Conservation (phyloP, 371 early-diverging fungal genomes). For the Lichtheimia hyalospora region DNA sequence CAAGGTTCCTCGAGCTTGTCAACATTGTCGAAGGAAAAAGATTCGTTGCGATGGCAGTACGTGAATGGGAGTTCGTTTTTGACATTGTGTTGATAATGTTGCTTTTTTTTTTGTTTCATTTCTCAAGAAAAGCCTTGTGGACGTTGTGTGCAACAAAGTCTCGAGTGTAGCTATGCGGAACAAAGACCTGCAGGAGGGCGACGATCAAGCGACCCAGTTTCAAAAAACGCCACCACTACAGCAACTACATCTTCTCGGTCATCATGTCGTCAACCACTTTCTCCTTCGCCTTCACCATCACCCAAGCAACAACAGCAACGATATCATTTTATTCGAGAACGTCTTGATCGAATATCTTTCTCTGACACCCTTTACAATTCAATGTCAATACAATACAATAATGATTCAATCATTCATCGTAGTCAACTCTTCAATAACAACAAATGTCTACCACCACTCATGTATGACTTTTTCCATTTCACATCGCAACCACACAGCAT, state of each 20-base stretch:
- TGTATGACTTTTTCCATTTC: constrained; percentile 34
- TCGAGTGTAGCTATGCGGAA: constrained; percentile 9
- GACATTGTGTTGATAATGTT: too few relatives aligned
- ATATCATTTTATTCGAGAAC: background rate
- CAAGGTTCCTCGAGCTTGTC: constrained; percentile 27
- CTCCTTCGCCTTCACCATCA: constrained; percentile 4
- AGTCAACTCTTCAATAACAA: constrained; percentile 5
- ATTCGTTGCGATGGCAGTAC: constrained; percentile 33
- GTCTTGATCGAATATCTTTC: constrained; percentile 18
- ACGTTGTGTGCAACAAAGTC: constrained; percentile 11
- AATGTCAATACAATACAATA: constrained; percentile 9
- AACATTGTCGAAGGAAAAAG: constrained; percentile 24
- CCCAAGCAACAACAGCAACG: background rate
- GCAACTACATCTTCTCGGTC: background rate
- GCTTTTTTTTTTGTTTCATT: too few relatives aligned
- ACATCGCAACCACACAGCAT: constrained; percentile 27
- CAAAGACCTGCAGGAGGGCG: constrained; percentile 2
- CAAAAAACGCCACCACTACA: constrained; percentile 7
- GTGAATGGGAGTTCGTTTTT: background rate
- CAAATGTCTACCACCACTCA: constrained; percentile 26
- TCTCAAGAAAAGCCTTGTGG: constrained; percentile 22
- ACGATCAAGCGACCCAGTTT: constrained; percentile 7
- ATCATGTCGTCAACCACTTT: background rate
- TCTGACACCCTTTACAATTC: constrained; percentile 18
- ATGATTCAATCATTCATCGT: background rate